Conservation (phyloP, 2,329 filamentous ascomycete genomes). For the Fusarium chlamydosporum region DNA sequence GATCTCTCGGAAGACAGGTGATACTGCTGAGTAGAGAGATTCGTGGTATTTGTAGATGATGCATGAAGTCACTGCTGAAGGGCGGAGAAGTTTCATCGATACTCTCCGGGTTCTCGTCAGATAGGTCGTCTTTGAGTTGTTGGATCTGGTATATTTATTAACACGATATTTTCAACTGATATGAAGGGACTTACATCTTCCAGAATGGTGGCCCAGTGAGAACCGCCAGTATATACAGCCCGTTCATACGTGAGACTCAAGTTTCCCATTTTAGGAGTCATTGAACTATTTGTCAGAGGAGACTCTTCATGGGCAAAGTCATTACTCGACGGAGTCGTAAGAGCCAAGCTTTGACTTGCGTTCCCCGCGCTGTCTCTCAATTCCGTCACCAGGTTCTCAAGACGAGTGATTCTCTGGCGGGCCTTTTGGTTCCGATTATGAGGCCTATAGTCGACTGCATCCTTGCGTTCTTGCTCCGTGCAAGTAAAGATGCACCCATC, state of each 20-base stretch:
- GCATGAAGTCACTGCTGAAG: neutral
- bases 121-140: constrained; percentile 17
- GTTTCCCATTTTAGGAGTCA: constrained; percentile 10
- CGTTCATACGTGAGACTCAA: constrained; percentile 8
- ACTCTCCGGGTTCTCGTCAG: constrained; percentile 6
- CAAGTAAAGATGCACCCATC: constrained; percentile 18
- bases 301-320: neutral
- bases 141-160: constrained; percentile 7
- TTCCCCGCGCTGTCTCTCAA: constrained; percentile 28
- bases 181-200: constrained; percentile 11
- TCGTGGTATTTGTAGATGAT: constrained; percentile 1
- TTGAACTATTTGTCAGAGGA: neutral
- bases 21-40: constrained; percentile 17
- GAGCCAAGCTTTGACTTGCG: neutral
- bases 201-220: constrained; percentile 30
- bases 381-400: constrained; percentile 38
- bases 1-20: constrained; percentile 11
- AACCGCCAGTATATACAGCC: constrained; percentile 27
- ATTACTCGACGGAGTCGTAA: neutral
- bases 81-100: neutral
- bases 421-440: constrained; percentile 24
- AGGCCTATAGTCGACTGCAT: constrained; percentile 37
- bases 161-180: neutral
- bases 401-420: constrained; percentile 35
- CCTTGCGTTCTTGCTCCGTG: constrained; percentile 37